These are phyloP conservation scores for Tylopilus balloui DNA, from an alignment of 768 basidiomycete genomes.

Conservation along the genomic window DNA sequence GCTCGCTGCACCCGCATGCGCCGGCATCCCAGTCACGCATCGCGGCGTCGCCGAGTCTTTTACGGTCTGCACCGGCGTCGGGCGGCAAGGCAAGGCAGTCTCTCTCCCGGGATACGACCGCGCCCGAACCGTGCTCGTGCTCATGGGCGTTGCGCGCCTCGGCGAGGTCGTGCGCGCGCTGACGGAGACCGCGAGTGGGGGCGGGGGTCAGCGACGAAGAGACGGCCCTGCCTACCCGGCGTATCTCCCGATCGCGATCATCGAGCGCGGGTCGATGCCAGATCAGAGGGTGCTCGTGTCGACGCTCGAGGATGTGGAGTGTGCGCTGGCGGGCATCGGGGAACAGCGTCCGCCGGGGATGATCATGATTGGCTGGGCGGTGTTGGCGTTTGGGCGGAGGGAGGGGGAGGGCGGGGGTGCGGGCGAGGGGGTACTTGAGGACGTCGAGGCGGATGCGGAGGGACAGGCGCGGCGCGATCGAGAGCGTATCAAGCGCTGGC, in stretches of 20 bases:
- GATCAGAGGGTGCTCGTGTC: conserved; percentile 85
- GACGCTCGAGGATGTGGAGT: conserved; percentile 67
- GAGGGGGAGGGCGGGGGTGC: conserved; percentile 40
- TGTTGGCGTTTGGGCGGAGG: conserved; percentile 51
- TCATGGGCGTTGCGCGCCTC: conserved; percentile 95
- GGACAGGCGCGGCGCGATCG: conserved; percentile 25
- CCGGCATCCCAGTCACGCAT: conserved; percentile 91
- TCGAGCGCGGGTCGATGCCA: conserved; percentile 91
- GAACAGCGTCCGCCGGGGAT: conserved; percentile 95
- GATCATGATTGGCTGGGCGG: conserved; percentile 93
- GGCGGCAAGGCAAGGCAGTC: conserved; percentile 77
- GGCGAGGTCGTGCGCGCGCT: conserved; percentile 65
- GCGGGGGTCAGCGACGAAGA: conserved; percentile 41
- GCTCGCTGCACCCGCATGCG: conserved; percentile 84
- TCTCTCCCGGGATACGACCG: conserved; percentile 86
- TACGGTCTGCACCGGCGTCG: conserved; percentile 91
- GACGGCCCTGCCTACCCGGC: conserved; percentile 64
- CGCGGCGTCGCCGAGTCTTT: conserved; percentile 90
- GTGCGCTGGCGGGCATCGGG: conserved; percentile 66
- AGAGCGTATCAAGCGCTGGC: conserved; percentile 53
- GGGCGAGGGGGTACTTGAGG: conserved; percentile 71
- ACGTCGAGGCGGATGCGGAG: conserved; percentile 34
- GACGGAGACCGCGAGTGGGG: conserved; percentile 10
- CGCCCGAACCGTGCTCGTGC: conserved; percentile 70
- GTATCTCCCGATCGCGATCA: conserved; percentile 81